Evolutionary conservation across 371 early-diverging fungal genomes (phyloP).

Genomic region (Amoeboradix gromovi): DNA sequence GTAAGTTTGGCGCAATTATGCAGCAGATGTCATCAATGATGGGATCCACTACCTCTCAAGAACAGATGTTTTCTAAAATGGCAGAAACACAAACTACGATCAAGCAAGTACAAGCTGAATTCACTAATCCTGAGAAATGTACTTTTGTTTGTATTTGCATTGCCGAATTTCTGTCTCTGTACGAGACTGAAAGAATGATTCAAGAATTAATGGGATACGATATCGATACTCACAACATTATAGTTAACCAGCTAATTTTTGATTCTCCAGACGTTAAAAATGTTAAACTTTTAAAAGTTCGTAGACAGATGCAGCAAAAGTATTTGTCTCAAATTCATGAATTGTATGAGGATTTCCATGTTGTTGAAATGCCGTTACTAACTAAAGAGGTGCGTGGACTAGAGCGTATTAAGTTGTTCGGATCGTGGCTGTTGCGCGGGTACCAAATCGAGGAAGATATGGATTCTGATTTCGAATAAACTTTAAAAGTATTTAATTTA

Average conservation of each 20-base stretch:
- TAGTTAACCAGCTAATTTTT: conserved; percentile 87
- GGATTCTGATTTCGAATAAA: not conserved
- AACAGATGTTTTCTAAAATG: conserved; percentile 75
- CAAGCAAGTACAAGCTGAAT: conserved; percentile 83
- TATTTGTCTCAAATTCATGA: conserved; percentile 89
- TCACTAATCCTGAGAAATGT: conserved; percentile 78
- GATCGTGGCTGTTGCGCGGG: conserved; percentile 59
- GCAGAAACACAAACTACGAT: conserved; percentile 74
- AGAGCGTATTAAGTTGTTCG: conserved; percentile 60
- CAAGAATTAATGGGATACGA: conserved; percentile 82
- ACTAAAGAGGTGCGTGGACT: conserved; percentile 87
- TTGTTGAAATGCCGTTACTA: conserved; percentile 61
- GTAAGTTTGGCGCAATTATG: conserved; percentile 77
- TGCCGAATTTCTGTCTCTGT: conserved; percentile 86
- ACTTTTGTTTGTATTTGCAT: conserved; percentile 96
- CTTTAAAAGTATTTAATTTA: not conserved
- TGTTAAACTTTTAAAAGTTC: conserved; percentile 15
- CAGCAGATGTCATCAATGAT: conserved; percentile 89
- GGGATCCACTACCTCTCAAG: conserved; percentile 53
- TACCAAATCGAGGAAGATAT: conserved; percentile 14
- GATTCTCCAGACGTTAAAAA: conserved; percentile 9
- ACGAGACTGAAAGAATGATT: conserved; percentile 95
- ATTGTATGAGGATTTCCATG: conserved; percentile 89
- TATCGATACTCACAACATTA: conserved; percentile 94
- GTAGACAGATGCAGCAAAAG: conserved; percentile 89